phyloP scores from a whole-genome alignment of 352 stramenopile species.

The Phytophthora tentaculata region DNA sequence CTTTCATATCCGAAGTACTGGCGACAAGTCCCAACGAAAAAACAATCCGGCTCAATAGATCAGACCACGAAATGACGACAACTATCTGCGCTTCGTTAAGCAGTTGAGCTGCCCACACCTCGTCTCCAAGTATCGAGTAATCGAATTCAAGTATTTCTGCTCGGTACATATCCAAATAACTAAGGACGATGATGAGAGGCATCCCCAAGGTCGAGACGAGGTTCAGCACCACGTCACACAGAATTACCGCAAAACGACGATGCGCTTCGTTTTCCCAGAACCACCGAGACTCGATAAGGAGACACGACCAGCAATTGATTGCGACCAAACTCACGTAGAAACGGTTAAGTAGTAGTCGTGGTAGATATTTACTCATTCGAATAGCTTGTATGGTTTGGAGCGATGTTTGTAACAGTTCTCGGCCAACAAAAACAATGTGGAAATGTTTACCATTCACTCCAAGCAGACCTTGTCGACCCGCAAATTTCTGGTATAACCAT shows the following conservation, averaged over 20 bases:
- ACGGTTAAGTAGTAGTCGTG: constrained; percentile 30
- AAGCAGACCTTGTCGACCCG: constrained; percentile 13
- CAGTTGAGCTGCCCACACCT: constrained; percentile 22
- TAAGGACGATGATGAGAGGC: constrained; percentile 13
- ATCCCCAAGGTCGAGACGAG: constrained; percentile 33
- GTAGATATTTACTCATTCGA: constrained; percentile 33
- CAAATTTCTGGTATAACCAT: constrained; percentile 1
- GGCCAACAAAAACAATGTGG: constrained; percentile 19
- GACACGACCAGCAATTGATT: constrained; percentile 33
- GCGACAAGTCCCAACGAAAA: constrained; percentile 30
- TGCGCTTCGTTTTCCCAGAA: constrained; percentile 20
- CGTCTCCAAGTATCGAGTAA: constrained; percentile 1
- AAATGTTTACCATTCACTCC: constrained; percentile 34
- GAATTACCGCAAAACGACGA: constrained; percentile 21
- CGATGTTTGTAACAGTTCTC: constrained; percentile 30
- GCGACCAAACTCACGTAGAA: constrained; percentile 39
- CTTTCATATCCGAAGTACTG: constrained; percentile 26
- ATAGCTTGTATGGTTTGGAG: constrained; percentile 32
- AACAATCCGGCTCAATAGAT: constrained; percentile 22
- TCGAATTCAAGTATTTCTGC: constrained; percentile 17
- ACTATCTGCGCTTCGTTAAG: constrained; percentile 36
- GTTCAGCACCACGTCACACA: constrained; percentile 33
- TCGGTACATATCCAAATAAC: constrained; percentile 24
- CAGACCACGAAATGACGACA: constrained; percentile 34
- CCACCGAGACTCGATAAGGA: constrained; percentile 26